Evolutionary conservation across 495 filamentous ascomycete species (phyloP), one percentile per base, ranked within the genome.

Genomic region (Penicillium coprophilum): DNA sequence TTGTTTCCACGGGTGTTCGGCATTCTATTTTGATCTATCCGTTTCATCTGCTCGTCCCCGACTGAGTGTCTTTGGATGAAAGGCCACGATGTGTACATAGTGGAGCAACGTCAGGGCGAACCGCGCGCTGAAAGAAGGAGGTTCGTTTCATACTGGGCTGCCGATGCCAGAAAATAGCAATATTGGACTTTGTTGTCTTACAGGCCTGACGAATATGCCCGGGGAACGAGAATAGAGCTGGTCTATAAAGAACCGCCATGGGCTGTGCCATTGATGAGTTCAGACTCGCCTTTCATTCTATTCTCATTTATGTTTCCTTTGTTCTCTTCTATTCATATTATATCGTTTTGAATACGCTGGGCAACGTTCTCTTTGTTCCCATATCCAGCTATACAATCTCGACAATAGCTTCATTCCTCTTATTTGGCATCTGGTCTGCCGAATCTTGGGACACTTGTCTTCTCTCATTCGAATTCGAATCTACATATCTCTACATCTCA

Each of bases 181-280:
- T 46, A 65, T 47, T 23, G 27, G 11, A 36, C 55, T 55, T 58
- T 47, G 40, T 59, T 24, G 34, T 40, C 20, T 50, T 4, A 32
- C 7, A 13, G 46, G 30, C 9, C 36, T 44, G 50, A 31, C 24
- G n/a, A 45, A 24, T 6, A 27, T 28, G 8, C 10, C 7, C 11
- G 10, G 17, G 7, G 23, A 10, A 21, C 28, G 11, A 45, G 45
- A 31, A 53, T 46, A 52, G 50, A 31, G 34, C 53, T 48, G 23
- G 8, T 51, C 52, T 68, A 68, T 65, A 68, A 66, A 66, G 59
- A 46, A 53, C 19, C 20, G 23, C 13, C n/a, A 8, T 17, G 12
- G 17, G 47, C 51, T n/a, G 28, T 27, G 17, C 19, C 21, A 28
- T 41, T 44, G n/a, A 57, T 50, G 51, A 53, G 56, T 56, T 32